Evolutionary conservation across 1,284 basidiomycete genomes (phyloP), one percentile per base, ranked within the genome.

Genomic region (Fomitiporia mediterranea): DNA sequence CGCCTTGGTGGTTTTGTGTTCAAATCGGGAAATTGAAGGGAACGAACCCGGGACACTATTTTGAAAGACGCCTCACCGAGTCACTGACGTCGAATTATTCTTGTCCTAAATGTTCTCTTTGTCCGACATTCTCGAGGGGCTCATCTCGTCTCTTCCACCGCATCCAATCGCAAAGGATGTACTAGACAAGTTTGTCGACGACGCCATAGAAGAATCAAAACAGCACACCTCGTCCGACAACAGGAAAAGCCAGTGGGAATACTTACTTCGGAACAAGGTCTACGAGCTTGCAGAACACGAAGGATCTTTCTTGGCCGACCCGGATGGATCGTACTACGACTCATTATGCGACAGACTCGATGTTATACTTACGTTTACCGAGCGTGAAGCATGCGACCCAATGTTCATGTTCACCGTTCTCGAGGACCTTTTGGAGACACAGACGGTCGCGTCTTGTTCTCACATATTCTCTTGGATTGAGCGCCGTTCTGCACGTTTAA

Each of bases 381-480:
- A 91, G 66, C 79, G 82, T 51, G 85, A 81, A 61, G 77, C 74
- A 7, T 81, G 79, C 60, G 81, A 86, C 46, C 63, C 68, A 9
- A 69, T 71, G 3, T 75, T 82, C 53, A 74, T 88, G 0, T 82
- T 91, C 62, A 73, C 73, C 35, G 74, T 89, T 19, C 76, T 94
- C 1, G 81, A 89, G 64, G 86, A 89, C 62, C 73, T 94, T 11
- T 74, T 93, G 52, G 91, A 94, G 66, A 83, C 82, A 1, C 89
- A 92, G 62, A 91, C 91, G 7, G 85, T 94, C 60, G 68, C 74
- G 0, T 90, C 87, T 6, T 93, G 91, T 67, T 87, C 88, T 11
- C 83, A 86, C 61, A 81, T 93, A 32, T 91, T 93, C 70, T 82
- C 83, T 2, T 94, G 90, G 86, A 85, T 94, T 43, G 91, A 94